Evolutionary conservation across 768 basidiomycete genomes (phyloP).

Genomic region (Auricularia sp.): DNA sequence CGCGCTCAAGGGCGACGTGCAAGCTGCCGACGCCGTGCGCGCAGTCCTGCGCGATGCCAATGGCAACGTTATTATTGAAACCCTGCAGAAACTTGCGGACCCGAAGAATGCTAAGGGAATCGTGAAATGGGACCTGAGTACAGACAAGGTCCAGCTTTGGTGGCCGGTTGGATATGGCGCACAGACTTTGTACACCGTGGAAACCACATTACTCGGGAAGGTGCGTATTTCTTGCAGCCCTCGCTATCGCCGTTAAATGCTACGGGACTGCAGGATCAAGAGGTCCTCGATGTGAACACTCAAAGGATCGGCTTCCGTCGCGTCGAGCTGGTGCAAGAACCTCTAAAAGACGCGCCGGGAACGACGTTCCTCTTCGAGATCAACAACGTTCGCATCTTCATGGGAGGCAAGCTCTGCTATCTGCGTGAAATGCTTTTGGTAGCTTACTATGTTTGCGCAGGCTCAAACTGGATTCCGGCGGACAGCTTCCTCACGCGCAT

Average conservation of each 20-base stretch:
- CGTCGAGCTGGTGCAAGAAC: slow-evolving; percentile 33
- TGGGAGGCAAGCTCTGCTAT: slow-evolving; percentile 22
- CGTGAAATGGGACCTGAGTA: slow-evolving; percentile 21
- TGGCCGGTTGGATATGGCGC: slow-evolving; percentile 32
- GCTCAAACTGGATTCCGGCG: slow-evolving; percentile 30
- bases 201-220: slow-evolving; percentile 20
- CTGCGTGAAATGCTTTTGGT: not conserved
- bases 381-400: slow-evolving; percentile 37
- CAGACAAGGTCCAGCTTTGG: slow-evolving; percentile 30
- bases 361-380: slow-evolving; percentile 40
- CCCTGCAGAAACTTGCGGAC: not conserved
- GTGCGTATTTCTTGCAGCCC: slow-evolving; percentile 6
- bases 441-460: slow-evolving; percentile 9
- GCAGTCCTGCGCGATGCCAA: slow-evolving; percentile 12
- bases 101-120: not conserved
- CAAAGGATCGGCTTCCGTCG: slow-evolving; percentile 34
- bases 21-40: slow-evolving; percentile 7
- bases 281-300: slow-evolving; percentile 9
- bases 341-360: slow-evolving; percentile 26
- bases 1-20: slow-evolving; percentile 4
- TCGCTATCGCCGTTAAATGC: not conserved
- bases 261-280: not conserved
- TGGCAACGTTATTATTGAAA: slow-evolving; percentile 8
- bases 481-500: slow-evolving; percentile 30
- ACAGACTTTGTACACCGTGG: slow-evolving; percentile 29